phyloP scores from a whole-genome alignment of 768 basidiomycete species.

The Infundibulicybe gibba region DNA sequence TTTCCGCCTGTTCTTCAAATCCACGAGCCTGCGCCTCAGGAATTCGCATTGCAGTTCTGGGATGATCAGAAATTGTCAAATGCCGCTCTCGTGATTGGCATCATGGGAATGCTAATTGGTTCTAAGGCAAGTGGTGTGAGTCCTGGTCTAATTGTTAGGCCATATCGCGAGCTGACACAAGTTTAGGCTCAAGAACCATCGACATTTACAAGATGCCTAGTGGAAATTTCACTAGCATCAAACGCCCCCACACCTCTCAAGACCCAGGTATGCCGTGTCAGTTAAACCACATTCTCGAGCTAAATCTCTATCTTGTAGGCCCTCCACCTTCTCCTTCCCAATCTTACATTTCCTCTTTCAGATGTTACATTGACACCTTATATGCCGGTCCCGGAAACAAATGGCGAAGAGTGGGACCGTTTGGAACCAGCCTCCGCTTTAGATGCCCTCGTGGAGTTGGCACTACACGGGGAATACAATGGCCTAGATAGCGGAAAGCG shows the following conservation, averaged over 20 bases:
- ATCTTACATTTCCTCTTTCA: slow-evolving; percentile 58
- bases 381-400: slow-evolving; percentile 74
- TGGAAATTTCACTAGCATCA: slow-evolving; percentile 89
- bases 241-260: slow-evolving; percentile 89
- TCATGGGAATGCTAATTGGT: slow-evolving; percentile 64
- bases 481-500: slow-evolving; percentile 57
- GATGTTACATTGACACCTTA: slow-evolving; percentile 69
- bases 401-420: slow-evolving; percentile 92
- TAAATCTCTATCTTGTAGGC: slow-evolving; percentile 26
- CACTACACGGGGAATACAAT: slow-evolving; percentile 86
- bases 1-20: slow-evolving; percentile 64
- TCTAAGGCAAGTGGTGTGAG: slow-evolving; percentile 64
- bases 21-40: slow-evolving; percentile 66
- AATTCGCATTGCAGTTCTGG: slow-evolving; percentile 97
- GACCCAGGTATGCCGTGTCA: slow-evolving; percentile 56
- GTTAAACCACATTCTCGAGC: neutral
- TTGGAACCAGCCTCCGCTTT: slow-evolving; percentile 78
- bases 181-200: slow-evolving; percentile 52
- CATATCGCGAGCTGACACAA: slow-evolving; percentile 1
- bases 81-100: slow-evolving; percentile 70
- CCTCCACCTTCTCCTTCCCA: slow-evolving; percentile 42
- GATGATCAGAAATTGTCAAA: slow-evolving; percentile 87
- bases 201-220: slow-evolving; percentile 68
- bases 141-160: slow-evolving; percentile 9
- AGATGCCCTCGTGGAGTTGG: slow-evolving; percentile 77